These are phyloP conservation scores for Kwoniella dendrophila DNA, from an alignment of 768 basidiomycete genomes.

Conservation along the genomic window DNA sequence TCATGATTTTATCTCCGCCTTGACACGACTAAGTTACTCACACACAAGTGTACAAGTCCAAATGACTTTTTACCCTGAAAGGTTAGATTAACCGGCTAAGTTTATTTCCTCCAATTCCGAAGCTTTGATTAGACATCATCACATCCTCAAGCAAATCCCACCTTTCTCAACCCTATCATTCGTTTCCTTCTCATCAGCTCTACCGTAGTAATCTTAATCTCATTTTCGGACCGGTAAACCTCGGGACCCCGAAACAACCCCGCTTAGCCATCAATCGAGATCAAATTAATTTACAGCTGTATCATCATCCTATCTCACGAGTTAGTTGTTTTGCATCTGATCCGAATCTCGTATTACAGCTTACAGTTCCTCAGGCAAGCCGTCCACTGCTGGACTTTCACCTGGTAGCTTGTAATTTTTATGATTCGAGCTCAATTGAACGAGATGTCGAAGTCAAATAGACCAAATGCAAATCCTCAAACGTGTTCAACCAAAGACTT, in stretches of 20 bases:
- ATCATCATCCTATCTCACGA: too few relatives aligned
- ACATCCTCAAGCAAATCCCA: background rate
- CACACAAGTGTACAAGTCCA: background rate
- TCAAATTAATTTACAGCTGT: too few relatives aligned
- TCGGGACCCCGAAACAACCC: conserved; percentile 8
- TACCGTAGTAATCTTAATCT: too few relatives aligned
- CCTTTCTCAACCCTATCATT: background rate
- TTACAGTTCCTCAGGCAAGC: background rate
- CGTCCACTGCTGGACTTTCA: too few relatives aligned
- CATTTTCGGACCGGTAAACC: background rate
- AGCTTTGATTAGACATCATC: background rate
- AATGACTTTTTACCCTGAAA: background rate
- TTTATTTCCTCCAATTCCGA: conserved; percentile 6
- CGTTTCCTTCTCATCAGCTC: too few relatives aligned
- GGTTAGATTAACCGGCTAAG: background rate
- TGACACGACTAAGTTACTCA: too few relatives aligned
- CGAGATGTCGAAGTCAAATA: too few relatives aligned
- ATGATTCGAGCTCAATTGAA: too few relatives aligned
- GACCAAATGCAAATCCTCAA: background rate
- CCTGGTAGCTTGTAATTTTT: too few relatives aligned
- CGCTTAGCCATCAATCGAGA: background rate
- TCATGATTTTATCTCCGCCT: background rate
- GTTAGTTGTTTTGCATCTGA: too few relatives aligned
- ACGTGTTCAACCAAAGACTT: conserved; percentile 16
- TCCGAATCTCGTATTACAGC: background rate